Conservation (phyloP, 2,329 filamentous ascomycete species). For the Ploettnerulaceae sp. region DNA sequence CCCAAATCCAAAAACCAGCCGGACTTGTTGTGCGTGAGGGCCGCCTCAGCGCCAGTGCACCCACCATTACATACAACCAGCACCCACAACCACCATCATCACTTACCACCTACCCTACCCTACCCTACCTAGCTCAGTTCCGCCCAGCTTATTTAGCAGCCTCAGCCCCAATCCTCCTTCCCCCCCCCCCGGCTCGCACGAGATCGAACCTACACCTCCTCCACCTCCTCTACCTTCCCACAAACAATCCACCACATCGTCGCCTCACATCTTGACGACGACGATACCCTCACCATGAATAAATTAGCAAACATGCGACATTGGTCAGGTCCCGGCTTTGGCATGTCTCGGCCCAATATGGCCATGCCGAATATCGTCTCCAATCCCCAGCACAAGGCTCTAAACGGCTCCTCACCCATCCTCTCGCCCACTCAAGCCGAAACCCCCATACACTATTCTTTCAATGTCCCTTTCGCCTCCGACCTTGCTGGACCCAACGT, state of each 20-base stretch:
- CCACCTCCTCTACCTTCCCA: not conserved
- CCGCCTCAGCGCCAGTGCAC: too few relatives aligned
- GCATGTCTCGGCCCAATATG: slow-evolving; percentile 50
- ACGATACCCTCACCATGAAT: slow-evolving; percentile 51
- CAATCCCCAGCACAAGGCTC: slow-evolving; percentile 55
- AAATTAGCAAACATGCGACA: slow-evolving; percentile 68
- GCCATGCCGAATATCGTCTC: slow-evolving; percentile 39
- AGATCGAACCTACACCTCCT: too few relatives aligned
- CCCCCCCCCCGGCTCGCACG: too few relatives aligned
- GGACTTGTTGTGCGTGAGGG: too few relatives aligned
- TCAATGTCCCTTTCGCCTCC: slow-evolving; percentile 95
- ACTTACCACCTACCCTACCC: too few relatives aligned
- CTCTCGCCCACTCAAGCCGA: slow-evolving; percentile 68
- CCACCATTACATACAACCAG: too few relatives aligned
- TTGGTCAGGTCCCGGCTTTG: slow-evolving; percentile 65
- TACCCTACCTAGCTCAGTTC: too few relatives aligned
- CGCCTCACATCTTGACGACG: slow-evolving; percentile 7
- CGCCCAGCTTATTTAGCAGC: too few relatives aligned
- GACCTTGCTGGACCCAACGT: slow-evolving; percentile 88
- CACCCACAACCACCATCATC: too few relatives aligned
- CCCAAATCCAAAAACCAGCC: too few relatives aligned
- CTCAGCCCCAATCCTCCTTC: too few relatives aligned
- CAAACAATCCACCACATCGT: slow-evolving; percentile 12
- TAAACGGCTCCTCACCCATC: slow-evolving; percentile 49
- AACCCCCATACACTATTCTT: slow-evolving; percentile 82